Evolutionary conservation across 352 stramenopile genomes (phyloP).

Genomic region (Phytophthora ohioensis): DNA sequence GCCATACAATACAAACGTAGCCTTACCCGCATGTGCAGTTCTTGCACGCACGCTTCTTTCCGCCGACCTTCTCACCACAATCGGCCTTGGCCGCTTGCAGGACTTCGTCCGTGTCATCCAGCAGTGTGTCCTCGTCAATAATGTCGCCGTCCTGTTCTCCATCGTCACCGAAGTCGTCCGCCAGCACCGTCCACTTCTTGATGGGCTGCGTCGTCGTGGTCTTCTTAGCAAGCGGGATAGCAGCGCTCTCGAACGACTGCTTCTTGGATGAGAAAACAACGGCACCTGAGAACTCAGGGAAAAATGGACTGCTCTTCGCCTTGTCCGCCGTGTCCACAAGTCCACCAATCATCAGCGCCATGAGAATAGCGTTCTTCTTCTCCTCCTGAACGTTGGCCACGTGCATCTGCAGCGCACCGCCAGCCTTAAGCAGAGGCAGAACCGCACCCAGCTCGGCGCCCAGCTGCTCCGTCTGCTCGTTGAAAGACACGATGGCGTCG

Average conservation of each 20-base stretch:
- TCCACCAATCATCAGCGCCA: constrained; percentile 84
- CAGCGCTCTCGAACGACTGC: constrained; percentile 61
- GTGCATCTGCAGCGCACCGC: constrained; percentile 64
- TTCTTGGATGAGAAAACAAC: constrained; percentile 74
- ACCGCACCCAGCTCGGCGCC: constrained; percentile 53
- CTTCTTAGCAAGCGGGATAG: constrained; percentile 65
- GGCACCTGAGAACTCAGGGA: constrained; percentile 49
- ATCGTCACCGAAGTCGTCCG: constrained; percentile 69
- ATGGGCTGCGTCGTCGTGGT: constrained; percentile 38
- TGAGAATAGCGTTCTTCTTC: constrained; percentile 77
- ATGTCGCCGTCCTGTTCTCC: constrained; percentile 75
- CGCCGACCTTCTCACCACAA: constrained; percentile 81
- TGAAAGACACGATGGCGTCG: constrained; percentile 67
- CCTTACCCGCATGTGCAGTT: constrained; percentile 96
- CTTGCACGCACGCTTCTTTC: constrained; percentile 95
- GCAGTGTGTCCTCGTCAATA: constrained; percentile 85
- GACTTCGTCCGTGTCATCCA: constrained; percentile 89
- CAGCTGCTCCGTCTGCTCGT: constrained; percentile 57
- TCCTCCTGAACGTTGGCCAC: constrained; percentile 61
- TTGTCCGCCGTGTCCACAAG: constrained; percentile 68
- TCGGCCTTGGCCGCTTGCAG: constrained; percentile 74
- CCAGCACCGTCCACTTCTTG: constrained; percentile 79
- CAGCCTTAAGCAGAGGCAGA: constrained; percentile 59
- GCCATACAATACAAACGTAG: not conserved
- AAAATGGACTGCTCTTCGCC: constrained; percentile 47